phyloP scores from a whole-genome alignment of 208 protist genomes.

The Zelonia costaricensis region DNA sequence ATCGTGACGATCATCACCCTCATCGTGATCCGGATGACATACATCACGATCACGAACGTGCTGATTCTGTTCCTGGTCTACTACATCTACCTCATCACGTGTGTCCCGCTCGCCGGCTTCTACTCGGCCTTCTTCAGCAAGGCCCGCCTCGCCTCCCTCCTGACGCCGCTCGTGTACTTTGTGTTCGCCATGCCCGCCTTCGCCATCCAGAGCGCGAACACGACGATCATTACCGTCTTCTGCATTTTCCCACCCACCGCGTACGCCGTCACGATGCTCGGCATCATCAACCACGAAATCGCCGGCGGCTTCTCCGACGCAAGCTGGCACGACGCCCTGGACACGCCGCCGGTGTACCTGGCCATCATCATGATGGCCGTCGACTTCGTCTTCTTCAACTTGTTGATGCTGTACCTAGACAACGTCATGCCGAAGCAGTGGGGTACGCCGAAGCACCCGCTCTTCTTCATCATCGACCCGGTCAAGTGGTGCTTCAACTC shows the following conservation, averaged over 20 bases:
- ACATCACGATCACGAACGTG: constrained; percentile 40
- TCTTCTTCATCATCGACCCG: constrained; percentile 71
- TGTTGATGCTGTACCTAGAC: constrained; percentile 74
- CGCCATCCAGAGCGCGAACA: constrained; percentile 36
- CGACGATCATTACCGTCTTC: constrained; percentile 19
- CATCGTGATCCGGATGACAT: constrained; percentile 48
- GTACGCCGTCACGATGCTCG: constrained; percentile 31
- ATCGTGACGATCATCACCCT: constrained; percentile 50
- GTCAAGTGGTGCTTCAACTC: constrained; percentile 24
- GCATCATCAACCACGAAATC: constrained; percentile 40
- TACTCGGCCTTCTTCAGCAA: constrained; percentile 69
- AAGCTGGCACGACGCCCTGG: constrained; percentile 27
- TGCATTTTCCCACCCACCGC: constrained; percentile 54
- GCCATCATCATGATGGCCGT: constrained; percentile 20
- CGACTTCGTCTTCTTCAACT: constrained; percentile 59
- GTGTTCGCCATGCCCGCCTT: constrained; percentile 30
- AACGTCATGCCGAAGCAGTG: constrained; percentile 57
- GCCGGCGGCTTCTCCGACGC: constrained; percentile 28
- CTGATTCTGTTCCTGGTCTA: constrained; percentile 47
- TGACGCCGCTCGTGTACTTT: constrained; percentile 75
- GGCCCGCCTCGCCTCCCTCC: constrained; percentile 49
- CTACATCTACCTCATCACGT: constrained; percentile 53
- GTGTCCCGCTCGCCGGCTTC: constrained; percentile 46
- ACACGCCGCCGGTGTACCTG: constrained; percentile 10
- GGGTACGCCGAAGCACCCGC: constrained; percentile 57